These are phyloP conservation scores for Eucalyptus brandiana DNA, from an alignment of 345 rosid genomes.

Conservation along the genomic window DNA sequence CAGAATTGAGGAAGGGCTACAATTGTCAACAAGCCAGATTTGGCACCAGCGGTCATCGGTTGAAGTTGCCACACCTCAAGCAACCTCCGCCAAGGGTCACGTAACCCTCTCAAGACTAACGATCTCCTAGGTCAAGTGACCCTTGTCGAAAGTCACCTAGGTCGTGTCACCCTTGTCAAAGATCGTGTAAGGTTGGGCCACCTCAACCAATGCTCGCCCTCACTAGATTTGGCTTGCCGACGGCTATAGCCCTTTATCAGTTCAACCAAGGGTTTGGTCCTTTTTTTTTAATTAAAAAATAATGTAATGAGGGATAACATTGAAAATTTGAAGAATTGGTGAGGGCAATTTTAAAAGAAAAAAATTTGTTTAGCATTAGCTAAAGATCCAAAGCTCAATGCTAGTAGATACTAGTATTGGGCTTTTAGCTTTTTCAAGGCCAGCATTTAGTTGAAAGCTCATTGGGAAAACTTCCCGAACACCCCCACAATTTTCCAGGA, in stretches of 20 bases:
- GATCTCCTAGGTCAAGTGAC: accelerated
- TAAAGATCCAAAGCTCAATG: accelerated
- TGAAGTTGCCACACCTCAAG: no score
- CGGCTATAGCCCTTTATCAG: accelerated
- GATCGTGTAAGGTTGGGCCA: accelerated
- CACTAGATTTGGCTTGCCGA: accelerated
- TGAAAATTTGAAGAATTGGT: no score
- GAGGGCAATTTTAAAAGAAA: no score
- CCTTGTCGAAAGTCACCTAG: no score
- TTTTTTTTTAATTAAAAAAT: no score
- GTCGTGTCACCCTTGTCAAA: accelerated
- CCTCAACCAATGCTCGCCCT: accelerated
- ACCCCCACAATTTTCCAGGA: accelerated
- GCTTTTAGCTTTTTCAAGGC: accelerated
- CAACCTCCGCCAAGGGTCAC: accelerated
- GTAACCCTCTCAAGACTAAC: accelerated
- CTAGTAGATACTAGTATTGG: no score
- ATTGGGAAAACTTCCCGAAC: accelerated
- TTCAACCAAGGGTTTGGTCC: no score
- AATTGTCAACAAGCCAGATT: accelerated
- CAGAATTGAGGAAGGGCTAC: accelerated
- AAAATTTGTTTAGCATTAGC: accelerated
- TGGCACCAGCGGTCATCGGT: accelerated
- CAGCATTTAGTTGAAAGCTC: accelerated
- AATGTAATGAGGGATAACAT: no score